These are phyloP conservation scores for Xylaria sp. DNA, from an alignment of 2,329 filamentous ascomycete genomes.

Conservation along the genomic window DNA sequence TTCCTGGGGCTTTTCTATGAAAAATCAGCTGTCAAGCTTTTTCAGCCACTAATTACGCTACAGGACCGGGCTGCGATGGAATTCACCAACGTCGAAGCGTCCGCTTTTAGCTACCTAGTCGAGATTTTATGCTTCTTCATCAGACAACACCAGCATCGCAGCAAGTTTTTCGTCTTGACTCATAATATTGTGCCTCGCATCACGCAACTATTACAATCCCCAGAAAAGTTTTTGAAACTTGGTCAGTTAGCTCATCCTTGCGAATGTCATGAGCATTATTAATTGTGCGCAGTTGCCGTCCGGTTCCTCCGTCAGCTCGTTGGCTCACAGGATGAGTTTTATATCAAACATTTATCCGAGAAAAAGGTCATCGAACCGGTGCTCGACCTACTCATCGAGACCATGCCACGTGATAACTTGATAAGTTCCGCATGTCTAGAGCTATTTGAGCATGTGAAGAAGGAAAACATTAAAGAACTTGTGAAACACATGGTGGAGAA, in stretches of 20 bases:
- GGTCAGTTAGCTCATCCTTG: slow-evolving; percentile 62
- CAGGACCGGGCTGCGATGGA: slow-evolving; percentile 74
- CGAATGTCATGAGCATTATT: slow-evolving; percentile 12
- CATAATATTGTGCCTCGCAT: slow-evolving; percentile 82
- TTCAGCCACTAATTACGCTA: slow-evolving; percentile 85
- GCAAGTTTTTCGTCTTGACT: slow-evolving; percentile 86
- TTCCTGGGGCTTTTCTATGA: slow-evolving; percentile 94
- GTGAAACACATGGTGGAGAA: slow-evolving; percentile 86
- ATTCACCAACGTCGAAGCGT: slow-evolving; percentile 83
- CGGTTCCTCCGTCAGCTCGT: slow-evolving; percentile 93
- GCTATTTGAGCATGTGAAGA: slow-evolving; percentile 89
- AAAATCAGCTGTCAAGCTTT: slow-evolving; percentile 83
- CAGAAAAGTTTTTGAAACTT: slow-evolving; percentile 92
- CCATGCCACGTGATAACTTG: slow-evolving; percentile 91
- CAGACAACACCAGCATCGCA: slow-evolving; percentile 84
- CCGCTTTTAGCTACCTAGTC: slow-evolving; percentile 89
- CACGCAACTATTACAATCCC: slow-evolving; percentile 81
- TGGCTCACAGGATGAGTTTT: slow-evolving; percentile 88
- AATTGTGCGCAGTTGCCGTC: slow-evolving; percentile 71
- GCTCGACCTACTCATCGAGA: slow-evolving; percentile 82
- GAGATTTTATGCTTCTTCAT: slow-evolving; percentile 96
- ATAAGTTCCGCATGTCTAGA: slow-evolving; percentile 94
- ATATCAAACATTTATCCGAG: slow-evolving; percentile 84
- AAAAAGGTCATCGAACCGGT: slow-evolving; percentile 86
- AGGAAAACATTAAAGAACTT: slow-evolving; percentile 81